A percentile compares a stretch with the other conserved stretches of the same genome.
Conservation (phyloP, 2,329 filamentous ascomycete species). For the Hymenoscyphus fructigenus region DNA sequence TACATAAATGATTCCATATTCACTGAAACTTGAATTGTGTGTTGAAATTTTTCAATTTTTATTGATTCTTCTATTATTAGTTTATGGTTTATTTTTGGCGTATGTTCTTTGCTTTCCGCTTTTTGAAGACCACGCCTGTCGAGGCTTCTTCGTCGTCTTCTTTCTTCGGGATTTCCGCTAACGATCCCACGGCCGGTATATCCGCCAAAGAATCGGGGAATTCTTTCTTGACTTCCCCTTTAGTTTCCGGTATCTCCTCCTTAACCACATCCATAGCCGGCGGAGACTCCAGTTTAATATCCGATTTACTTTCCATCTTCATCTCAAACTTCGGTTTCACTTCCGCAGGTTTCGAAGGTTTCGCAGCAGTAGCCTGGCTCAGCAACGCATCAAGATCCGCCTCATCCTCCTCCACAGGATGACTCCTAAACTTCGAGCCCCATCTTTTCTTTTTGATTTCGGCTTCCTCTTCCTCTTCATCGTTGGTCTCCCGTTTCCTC, state of each 20-base stretch:
- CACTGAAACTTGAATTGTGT: not conserved
- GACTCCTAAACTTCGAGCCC: constrained; percentile 37
- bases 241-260: constrained; percentile 1
- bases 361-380: constrained; percentile 29
- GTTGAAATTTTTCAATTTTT: not conserved
- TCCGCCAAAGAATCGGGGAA: constrained; percentile 37
- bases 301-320: constrained; percentile 15
- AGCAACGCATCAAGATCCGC: constrained; percentile 43
- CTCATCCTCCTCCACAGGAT: constrained; percentile 35
- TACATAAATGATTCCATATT: not conserved
- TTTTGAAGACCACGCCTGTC: constrained; percentile 70
- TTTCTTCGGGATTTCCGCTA: constrained; percentile 34
- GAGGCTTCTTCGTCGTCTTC: constrained; percentile 31
- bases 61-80: not conserved
- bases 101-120: constrained; percentile 68
- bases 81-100: constrained; percentile 51
- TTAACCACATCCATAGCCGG: not conserved
- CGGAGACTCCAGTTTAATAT: constrained; percentile 23
- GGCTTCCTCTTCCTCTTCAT: constrained; percentile 59
- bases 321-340: not conserved
- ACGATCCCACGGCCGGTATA: constrained; percentile 11
- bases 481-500: constrained; percentile 60
- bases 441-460: constrained; percentile 56
- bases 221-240: constrained; percentile 29
- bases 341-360: constrained; percentile 17